phyloP scores from a whole-genome alignment of 139 green algal species.

The Zygnema cylindricum region DNA sequence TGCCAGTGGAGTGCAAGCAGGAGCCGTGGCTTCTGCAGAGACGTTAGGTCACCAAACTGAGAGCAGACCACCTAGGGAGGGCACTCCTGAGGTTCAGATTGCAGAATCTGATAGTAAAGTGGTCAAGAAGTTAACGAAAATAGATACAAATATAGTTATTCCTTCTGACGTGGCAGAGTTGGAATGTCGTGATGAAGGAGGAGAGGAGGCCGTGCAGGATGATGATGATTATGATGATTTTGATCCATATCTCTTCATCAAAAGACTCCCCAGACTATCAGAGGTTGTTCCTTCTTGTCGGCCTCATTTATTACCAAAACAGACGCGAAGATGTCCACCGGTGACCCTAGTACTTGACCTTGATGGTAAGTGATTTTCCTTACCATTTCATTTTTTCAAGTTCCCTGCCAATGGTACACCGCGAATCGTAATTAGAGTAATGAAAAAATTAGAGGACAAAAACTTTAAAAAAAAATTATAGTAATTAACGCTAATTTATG shows the following conservation, averaged over 20 bases:
- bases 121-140: neutral
- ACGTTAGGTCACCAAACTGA: neutral
- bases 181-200: constrained; percentile 39
- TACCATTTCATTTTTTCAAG: too few relatives aligned
- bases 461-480: too few relatives aligned
- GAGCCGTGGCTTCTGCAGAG: constrained; percentile 22
- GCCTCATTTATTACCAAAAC: constrained; percentile 46
- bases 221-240: constrained; percentile 76
- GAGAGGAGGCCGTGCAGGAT: constrained; percentile 25
- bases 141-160: neutral
- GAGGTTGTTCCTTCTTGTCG: constrained; percentile 59
- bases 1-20: neutral
- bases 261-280: constrained; percentile 72
- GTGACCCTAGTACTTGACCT: constrained; percentile 72
- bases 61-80: neutral
- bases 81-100: constrained; percentile 9
- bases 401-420: too few relatives aligned
- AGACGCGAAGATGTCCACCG: constrained; percentile 29
- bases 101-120: neutral
- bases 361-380: constrained; percentile 65
- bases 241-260: constrained; percentile 83
- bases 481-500: too few relatives aligned
- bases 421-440: too few relatives aligned
- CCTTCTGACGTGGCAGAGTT: neutral
- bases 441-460: too few relatives aligned